Evolutionary conservation across 108 stramenopile species (phyloP), one percentile per base, ranked within the genome.

Genomic region (Cyclostephanos invisitatus): DNA sequence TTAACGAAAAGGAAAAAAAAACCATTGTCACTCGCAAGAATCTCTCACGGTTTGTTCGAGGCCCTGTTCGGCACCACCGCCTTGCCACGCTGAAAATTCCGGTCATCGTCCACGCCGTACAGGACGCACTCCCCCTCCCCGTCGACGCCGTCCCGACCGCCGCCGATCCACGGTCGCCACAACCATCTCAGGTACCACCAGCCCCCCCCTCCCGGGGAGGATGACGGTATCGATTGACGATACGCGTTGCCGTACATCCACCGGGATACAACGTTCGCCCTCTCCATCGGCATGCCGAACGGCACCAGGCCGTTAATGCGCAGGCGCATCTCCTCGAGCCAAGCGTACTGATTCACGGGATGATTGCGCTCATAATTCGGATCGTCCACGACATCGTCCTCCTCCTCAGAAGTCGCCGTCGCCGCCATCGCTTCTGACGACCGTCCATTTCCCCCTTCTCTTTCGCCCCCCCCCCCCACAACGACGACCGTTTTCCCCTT

Each of bases 321-420:
- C 51, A 56, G 62, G 29, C 48, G 66, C 74, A 92, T 75, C 74
- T 94, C 93, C 73, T 94, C 91, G n/a, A 87, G 81, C 91, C 91
- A 94, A 3, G 93, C 90, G 74, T 89, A 91, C 67, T 94, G 93
- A 82, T 92, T 89, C 93, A 89, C 91, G 15, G 93, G 93, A 22
- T 91, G 91, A 22, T 82, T 80, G 1, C 89, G 29, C 70, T 86
- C 86, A 48, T 86, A 74, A 15, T 80, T 78, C 32, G 48, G 74
- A 11, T 60, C 62, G 15, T 64, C 72, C 18, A 55, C 36, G 53
- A 70, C 84, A n/a, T 38, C 57, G 53, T 74, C 84, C 18, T 36
- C 57, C 9, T 70, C 78, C 56, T 68, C 73, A 12, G 38, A 46
- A 35, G 20, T 21, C 17, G 75, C 67, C 15, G 58, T 0, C 28